These are phyloP conservation scores for Berberis thunbergii DNA, from an alignment of 164 flowering plant genomes.

Conservation along the genomic window DNA sequence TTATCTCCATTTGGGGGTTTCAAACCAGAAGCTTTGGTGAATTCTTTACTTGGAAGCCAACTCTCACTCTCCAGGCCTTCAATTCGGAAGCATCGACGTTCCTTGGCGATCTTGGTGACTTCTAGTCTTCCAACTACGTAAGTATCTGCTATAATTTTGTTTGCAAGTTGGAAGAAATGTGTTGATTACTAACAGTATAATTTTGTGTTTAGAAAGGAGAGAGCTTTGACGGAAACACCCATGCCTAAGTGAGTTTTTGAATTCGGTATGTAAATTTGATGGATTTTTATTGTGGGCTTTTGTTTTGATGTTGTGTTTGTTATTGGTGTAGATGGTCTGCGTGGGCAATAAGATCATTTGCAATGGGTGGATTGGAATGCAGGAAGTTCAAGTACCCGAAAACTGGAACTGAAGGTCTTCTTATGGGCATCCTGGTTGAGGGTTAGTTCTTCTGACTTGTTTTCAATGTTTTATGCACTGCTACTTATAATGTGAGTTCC, in stretches of 20 bases:
- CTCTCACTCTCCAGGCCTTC: constrained; percentile 17
- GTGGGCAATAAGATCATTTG: constrained; percentile 39
- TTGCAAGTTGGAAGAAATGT: background rate
- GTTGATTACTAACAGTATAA: background rate
- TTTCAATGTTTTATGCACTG: background rate
- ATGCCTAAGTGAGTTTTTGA: constrained; percentile 37
- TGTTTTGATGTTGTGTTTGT: background rate
- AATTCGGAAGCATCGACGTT: constrained; percentile 11
- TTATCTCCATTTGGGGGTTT: constrained; percentile 5
- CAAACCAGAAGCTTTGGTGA: constrained; percentile 5
- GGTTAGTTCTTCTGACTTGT: constrained; percentile 32
- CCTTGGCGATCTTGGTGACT: constrained; percentile 14
- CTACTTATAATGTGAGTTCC: background rate
- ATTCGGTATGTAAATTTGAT: background rate
- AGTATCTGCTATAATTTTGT: constrained; percentile 9
- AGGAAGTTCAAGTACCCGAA: constrained; percentile 59
- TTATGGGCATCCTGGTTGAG: constrained; percentile 52
- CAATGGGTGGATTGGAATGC: constrained; percentile 49
- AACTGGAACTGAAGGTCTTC: constrained; percentile 74
- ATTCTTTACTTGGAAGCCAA: constrained; percentile 20
- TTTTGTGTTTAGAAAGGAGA: constrained; percentile 37
- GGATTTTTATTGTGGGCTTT: background rate
- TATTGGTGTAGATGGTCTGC: constrained; percentile 26
- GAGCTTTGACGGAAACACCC: constrained; percentile 25
- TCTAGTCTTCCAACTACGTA: constrained; percentile 37